Percentiles rank a stretch among this genome's conserved stretches.
These are phyloP conservation scores for Microascus cirrosus DNA, from an alignment of 2,329 filamentous ascomycete species.

Conservation along the genomic window DNA sequence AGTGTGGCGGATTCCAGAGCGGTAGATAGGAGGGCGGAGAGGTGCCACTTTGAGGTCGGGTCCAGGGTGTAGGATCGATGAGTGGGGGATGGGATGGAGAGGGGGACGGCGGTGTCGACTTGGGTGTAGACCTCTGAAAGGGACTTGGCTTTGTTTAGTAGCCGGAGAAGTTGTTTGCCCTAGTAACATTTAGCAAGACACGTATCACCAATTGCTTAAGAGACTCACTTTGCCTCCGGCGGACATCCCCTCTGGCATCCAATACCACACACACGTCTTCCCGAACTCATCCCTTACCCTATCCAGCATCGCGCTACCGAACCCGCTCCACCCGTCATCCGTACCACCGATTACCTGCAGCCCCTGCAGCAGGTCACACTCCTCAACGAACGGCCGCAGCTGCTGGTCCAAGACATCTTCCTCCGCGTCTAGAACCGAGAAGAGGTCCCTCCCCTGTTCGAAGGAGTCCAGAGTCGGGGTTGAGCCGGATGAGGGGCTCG, in stretches of 20 bases:
- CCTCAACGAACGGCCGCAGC: slow-evolving; percentile 76
- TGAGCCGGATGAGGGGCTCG: slow-evolving; percentile 47
- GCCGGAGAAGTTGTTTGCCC: slow-evolving; percentile 34
- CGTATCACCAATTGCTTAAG: not conserved
- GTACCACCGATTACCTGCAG: slow-evolving; percentile 64
- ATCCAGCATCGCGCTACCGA: slow-evolving; percentile 62
- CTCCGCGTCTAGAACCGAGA: slow-evolving; percentile 60
- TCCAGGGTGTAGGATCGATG: slow-evolving; percentile 44
- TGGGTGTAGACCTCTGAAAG: slow-evolving; percentile 57
- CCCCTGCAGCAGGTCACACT: slow-evolving; percentile 85
- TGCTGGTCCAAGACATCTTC: slow-evolving; percentile 87
- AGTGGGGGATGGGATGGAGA: slow-evolving; percentile 42
- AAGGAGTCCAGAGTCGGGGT: slow-evolving; percentile 55
- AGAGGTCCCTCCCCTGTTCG: slow-evolving; percentile 64
- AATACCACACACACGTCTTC: slow-evolving; percentile 78
- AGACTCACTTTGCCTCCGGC: slow-evolving; percentile 32
- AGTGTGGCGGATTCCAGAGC: slow-evolving; percentile 72
- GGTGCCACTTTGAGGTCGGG: slow-evolving; percentile 62
- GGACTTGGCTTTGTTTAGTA: slow-evolving; percentile 65
- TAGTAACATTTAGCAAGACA: not conserved
- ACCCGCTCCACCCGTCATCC: slow-evolving; percentile 76
- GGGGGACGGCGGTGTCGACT: slow-evolving; percentile 67
- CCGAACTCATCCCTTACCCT: slow-evolving; percentile 80
- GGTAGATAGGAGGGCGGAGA: slow-evolving; percentile 62
- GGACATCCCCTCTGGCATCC: slow-evolving; percentile 57